Base-by-base conservation (phyloP, 345 rosid species). In the Populus tremula region DNA sequence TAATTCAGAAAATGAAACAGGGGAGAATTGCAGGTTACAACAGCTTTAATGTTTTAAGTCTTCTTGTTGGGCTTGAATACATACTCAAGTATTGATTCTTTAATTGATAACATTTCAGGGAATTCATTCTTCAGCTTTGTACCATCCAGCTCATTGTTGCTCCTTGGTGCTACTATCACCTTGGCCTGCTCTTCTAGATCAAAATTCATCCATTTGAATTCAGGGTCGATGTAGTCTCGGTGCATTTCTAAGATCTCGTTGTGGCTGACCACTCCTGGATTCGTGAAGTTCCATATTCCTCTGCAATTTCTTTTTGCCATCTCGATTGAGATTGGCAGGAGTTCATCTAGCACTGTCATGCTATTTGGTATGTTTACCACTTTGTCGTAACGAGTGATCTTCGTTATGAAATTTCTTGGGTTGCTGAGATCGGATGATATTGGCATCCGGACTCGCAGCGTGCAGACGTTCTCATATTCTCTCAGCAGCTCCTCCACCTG, bases 201-300 rank as follows among this genome's bases (percentile, higher is more conserved):
- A 76, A 88, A 87, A 82, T 88, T 90, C 17, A 75, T 72, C 87
- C 88, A 87, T 69, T 85, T 70, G 71, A 89, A 88, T 13, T 73
- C 59, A 36, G 90, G 90, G 17, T 87, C 87, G 13, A 87, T 83
- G 79, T 85, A 85, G 1, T 27, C 72, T 72, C 75, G 85, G 84
- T 89, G 87, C 87, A 89, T 80, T 78, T 89, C 87, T 35, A 89
- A 54, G 69, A 89, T 88, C 80, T 89, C 89, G 20, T 89, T 88
- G 77, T 89, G 90, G 75, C 89, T 88, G 36, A 87, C 78, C 29
- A 82, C 92, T 71, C 92, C 90, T 49, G 91, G 90, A 81, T 89
- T 89, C 67, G 90, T 88, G 81, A 89, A 89, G 80, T 89, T 88
- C 90, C 89, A 89, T 74, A 86, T 77, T 47, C 92, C 91, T 76